Percentiles rank a stretch among this genome's conserved stretches.
These are phyloP conservation scores for Tolypocladium album DNA, from an alignment of 2,329 filamentous ascomycete species.

Conservation along the genomic window DNA sequence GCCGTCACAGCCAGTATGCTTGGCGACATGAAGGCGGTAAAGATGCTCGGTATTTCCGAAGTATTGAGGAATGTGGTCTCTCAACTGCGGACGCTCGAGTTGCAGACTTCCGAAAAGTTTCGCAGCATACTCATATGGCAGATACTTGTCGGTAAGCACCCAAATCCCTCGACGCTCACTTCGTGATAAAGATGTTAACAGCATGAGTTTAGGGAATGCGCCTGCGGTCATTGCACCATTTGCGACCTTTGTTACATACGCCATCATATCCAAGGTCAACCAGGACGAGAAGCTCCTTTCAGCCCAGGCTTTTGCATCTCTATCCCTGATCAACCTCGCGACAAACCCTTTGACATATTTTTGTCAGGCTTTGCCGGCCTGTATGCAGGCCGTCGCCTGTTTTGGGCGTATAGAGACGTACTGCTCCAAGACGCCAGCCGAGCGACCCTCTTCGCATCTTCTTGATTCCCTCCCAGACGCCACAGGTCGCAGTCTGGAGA, in stretches of 20 bases:
- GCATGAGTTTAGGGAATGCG: neutral
- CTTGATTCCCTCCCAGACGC: neutral
- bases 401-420: neutral
- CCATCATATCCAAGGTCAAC: neutral
- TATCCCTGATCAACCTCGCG: neutral
- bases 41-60: slow-evolving; percentile 2
- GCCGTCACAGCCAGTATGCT: neutral
- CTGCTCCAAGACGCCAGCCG: neutral
- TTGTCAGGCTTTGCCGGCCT: neutral
- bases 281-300: neutral
- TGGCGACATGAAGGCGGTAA: slow-evolving; percentile 3
- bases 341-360: neutral
- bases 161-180: too few species aligned
- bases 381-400: slow-evolving; percentile 1
- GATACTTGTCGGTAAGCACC: neutral
- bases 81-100: neutral
- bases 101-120: neutral
- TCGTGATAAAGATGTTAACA: neutral
- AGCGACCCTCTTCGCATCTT: neutral
- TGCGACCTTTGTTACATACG: neutral
- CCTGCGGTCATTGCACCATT: neutral
- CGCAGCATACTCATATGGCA: neutral
- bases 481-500: neutral
- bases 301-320: neutral
- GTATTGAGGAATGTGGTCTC: neutral